A percentile compares a stretch with the other conserved stretches of the same genome.
Evolutionary conservation across 495 filamentous ascomycete species (phyloP).

Genomic region (Penicillium maclennaniae): DNA sequence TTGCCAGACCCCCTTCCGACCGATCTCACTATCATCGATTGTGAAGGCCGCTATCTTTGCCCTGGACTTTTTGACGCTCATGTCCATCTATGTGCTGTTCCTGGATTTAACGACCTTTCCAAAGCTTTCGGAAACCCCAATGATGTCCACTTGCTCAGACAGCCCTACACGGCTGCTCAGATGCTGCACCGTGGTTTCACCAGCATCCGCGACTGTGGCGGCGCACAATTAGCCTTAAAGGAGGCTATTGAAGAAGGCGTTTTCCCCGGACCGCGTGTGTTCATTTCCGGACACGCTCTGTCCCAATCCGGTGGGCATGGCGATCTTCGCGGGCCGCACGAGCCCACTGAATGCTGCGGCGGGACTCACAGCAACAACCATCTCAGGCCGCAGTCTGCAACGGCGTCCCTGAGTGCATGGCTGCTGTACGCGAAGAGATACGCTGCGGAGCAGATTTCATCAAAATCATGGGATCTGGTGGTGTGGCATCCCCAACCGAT

Average conservation of each 20-base stretch:
- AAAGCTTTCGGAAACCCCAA: constrained; percentile 28
- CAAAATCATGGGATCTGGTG: constrained; percentile 56
- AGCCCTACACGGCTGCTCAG: constrained; percentile 42
- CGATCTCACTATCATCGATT: constrained; percentile 28
- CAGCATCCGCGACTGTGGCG: constrained; percentile 49
- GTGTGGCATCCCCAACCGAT: constrained; percentile 51
- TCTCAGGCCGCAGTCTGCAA: constrained; percentile 44
- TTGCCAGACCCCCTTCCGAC: constrained; percentile 11
- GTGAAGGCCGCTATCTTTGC: constrained; percentile 44
- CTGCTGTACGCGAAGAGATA: constrained; percentile 48
- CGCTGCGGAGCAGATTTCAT: constrained; percentile 52
- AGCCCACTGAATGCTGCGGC: constrained; percentile 41
- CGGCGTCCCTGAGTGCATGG: constrained; percentile 49
- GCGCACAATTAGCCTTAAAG: constrained; percentile 46
- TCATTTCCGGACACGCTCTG: constrained; percentile 42
- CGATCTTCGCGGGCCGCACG: constrained; percentile 37
- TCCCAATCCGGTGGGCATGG: constrained; percentile 56
- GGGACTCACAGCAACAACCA: constrained; percentile 26
- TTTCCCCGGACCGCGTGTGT: constrained; percentile 45
- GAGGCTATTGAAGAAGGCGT: constrained; percentile 50
- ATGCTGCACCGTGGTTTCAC: constrained; percentile 55
- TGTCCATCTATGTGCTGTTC: constrained; percentile 47
- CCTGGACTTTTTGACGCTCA: constrained; percentile 57
- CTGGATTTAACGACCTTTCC: constrained; percentile 30
- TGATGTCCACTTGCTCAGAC: constrained; percentile 32